Evolutionary conservation across 2,329 filamentous ascomycete genomes (phyloP).

Genomic region (Dactylellina sp.): DNA sequence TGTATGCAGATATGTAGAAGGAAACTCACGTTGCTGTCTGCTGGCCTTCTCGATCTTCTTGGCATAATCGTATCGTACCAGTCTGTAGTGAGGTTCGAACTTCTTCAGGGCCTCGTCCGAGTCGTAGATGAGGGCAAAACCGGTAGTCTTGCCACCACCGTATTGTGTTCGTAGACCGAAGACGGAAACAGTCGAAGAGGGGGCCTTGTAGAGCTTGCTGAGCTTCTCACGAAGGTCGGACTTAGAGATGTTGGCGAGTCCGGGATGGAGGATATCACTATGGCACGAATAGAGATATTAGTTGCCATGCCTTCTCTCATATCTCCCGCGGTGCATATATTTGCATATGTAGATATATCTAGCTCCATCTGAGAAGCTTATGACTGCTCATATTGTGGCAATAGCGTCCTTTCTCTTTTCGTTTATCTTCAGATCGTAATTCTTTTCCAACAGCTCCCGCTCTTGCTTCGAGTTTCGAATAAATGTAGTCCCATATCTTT

Average conservation of each 20-base stretch:
- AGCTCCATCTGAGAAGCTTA: conserved; percentile 25
- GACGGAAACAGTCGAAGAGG: conserved; percentile 96
- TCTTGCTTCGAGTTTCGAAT: neutral
- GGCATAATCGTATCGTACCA: conserved; percentile 91
- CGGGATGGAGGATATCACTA: conserved; percentile 99
- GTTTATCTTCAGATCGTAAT: neutral
- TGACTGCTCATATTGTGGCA: neutral
- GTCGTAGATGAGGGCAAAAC: conserved; percentile 99
- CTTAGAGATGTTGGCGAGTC: conserved; percentile 98
- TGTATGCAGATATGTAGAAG: conserved; percentile 15
- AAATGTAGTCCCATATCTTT: neutral
- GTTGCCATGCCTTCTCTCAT: neutral
- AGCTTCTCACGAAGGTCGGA: conserved; percentile 97
- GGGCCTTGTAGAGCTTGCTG: conserved; percentile 94
- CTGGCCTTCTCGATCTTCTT: conserved; percentile 96
- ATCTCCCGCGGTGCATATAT: neutral
- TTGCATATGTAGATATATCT: conserved; percentile 21
- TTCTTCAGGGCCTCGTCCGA: conserved; percentile 99
- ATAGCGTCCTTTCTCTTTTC: neutral
- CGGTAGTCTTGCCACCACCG: conserved; percentile 99
- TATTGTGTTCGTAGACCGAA: conserved; percentile 99
- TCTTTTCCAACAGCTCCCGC: conserved; percentile 1
- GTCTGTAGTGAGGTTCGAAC: conserved; percentile 98
- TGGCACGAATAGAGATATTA: conserved; percentile 43
- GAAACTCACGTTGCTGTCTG: conserved; percentile 96